These are phyloP conservation scores for Umbelopsis isabellina DNA, from an alignment of 192 early-diverging fungal genomes.

Conservation along the genomic window DNA sequence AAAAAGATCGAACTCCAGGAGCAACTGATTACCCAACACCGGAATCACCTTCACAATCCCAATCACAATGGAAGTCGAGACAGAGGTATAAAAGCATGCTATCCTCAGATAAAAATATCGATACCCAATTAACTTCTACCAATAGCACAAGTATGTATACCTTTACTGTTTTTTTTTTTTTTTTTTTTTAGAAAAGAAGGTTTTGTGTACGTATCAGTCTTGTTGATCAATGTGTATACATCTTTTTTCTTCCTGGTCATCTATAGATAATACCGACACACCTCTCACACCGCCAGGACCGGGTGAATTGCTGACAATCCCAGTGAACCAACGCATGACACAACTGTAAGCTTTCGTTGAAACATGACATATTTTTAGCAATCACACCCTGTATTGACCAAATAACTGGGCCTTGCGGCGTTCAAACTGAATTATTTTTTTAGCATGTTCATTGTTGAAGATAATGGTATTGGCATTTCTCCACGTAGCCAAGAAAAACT, in stretches of 20 bases:
- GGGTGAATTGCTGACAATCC: too few relatives aligned
- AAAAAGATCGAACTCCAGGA: not conserved
- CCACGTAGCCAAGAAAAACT: slow-evolving; percentile 42
- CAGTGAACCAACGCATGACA: not conserved
- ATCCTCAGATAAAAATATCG: not conserved
- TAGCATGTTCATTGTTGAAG: slow-evolving; percentile 41
- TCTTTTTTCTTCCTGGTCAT: not conserved
- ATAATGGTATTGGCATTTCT: slow-evolving; percentile 57
- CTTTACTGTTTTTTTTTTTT: not conserved
- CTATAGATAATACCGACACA: not conserved
- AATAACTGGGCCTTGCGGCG: not conserved
- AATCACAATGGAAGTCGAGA: too few relatives aligned
- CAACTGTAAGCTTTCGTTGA: slow-evolving; percentile 1
- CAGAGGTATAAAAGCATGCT: slow-evolving; percentile 6
- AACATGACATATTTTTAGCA: not conserved
- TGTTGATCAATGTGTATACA: not conserved
- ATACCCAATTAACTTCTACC: slow-evolving; percentile 3
- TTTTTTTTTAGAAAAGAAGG: not conserved
- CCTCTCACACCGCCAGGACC: not conserved
- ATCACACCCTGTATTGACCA: not conserved
- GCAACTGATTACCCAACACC: not conserved
- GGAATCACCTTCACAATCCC: not conserved
- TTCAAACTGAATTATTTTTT: too few relatives aligned
- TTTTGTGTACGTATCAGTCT: not conserved
- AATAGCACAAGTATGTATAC: slow-evolving; percentile 12